phyloP scores from a whole-genome alignment of 257 asterid genomes.

The Marsdenia floribunda region DNA sequence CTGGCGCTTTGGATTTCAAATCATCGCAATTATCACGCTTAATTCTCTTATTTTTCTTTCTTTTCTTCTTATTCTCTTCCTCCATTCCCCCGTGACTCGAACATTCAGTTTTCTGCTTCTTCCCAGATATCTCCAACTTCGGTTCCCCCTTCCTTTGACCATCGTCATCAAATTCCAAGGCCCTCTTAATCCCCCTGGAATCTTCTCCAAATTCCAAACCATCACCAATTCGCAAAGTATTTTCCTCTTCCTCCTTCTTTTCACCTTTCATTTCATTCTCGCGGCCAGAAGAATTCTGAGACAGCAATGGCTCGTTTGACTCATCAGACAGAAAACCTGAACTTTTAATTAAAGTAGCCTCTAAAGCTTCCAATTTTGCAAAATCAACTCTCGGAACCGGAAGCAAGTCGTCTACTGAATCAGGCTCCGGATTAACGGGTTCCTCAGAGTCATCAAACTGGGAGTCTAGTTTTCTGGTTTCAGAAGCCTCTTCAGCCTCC shows the following conservation, averaged over 20 bases:
- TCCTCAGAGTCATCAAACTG: conserved; percentile 32
- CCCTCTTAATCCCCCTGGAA: conserved; percentile 42
- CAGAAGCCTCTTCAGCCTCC: conserved; percentile 27
- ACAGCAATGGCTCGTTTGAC: conserved; percentile 29
- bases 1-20: conserved; percentile 22
- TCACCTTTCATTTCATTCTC: conserved; percentile 23
- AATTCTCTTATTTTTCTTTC: conserved; percentile 36
- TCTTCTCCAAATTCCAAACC: conserved; percentile 4
- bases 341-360: conserved; percentile 18
- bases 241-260: conserved; percentile 9
- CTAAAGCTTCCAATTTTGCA: conserved; percentile 30
- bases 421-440: neutral
- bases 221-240: neutral
- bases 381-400: conserved; percentile 28
- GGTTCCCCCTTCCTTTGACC: conserved; percentile 9
- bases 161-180: conserved; percentile 23
- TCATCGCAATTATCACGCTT: conserved; percentile 26
- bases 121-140: conserved; percentile 19
- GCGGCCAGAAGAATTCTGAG: conserved; percentile 23
- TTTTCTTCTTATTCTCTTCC: conserved; percentile 21
- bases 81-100: conserved; percentile 3
- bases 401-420: conserved; percentile 19
- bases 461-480: conserved; percentile 7
- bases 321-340: conserved; percentile 20
- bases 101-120: conserved; percentile 14